Evolutionary conservation across 228 moss, liverwort and hornwort species (phyloP), one percentile per base, ranked within the genome.

Genomic region (Sphagnum fallax): DNA sequence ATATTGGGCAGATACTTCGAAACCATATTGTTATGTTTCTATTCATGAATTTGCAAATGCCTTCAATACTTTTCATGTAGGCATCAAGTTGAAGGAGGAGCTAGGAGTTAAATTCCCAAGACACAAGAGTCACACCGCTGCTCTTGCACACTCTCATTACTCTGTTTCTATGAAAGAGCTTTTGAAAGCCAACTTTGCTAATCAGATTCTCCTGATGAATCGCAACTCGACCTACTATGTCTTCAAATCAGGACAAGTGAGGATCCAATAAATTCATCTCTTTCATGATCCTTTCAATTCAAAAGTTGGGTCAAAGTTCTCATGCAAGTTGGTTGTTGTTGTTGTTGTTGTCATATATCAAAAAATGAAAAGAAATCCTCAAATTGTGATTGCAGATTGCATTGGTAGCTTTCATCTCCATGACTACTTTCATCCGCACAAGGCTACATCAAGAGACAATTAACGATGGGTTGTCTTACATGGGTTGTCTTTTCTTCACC

Each of bases 351-450:
- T 55, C 55, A 8, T 55, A 3, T 55, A 8, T 12, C 12, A 8
- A 8, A 55, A 55, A 8, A 55, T 55, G 9, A 55, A 55, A 55
- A 8, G 8, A 55, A 55, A 12, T 55, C 55, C 12, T 8, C 12
- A 12, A 8, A 55, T 55, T 55, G 12, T 55, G 55, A 12, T 52
- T 75, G 70, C 80, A 97, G 75, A 90, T 91, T 58, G 77, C 73
- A 5, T 10, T 87, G 12, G 50, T 82, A 63, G 91, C 91, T 49
- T 57, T 85, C 51, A 76, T 97, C 59, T 83, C 87, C 50, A 85
- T 83, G 87, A 88, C 82, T 12, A 88, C 93, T 3, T 97, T 77
- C 66, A 75, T 93, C 72, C 88, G 91, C 49, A 97, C 88, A 4
- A 75, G 91, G 15, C 69, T 96, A 52, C 77, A 76, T 5, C n/a